phyloP scores from a whole-genome alignment of 305 asterid species.

The Solanum hybrid region DNA sequence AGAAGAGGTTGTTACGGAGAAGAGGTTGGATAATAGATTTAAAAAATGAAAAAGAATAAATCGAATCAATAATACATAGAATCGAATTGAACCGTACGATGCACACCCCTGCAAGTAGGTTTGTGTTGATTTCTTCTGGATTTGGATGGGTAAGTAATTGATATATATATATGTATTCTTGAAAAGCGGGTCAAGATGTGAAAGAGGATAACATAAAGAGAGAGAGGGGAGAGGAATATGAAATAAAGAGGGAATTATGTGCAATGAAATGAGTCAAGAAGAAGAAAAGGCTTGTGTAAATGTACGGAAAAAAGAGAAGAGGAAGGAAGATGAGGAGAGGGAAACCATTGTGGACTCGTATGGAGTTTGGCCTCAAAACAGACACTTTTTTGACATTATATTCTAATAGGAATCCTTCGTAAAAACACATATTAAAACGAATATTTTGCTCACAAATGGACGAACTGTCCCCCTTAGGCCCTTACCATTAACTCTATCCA shows the following conservation, averaged over 20 bases:
- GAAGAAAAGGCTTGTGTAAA: not conserved
- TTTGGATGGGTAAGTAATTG: not conserved
- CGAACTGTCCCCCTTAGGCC: not conserved
- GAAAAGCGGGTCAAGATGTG: not conserved
- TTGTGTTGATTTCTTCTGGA: not conserved
- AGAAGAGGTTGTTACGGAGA: not conserved
- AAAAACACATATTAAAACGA: no score
- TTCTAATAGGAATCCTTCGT: no score
- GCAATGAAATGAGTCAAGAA: not conserved
- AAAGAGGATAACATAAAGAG: not conserved
- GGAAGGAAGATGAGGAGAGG: not conserved
- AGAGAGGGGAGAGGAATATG: not conserved
- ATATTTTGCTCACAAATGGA: no score
- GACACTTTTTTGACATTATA: no score
- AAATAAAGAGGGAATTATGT: not conserved
- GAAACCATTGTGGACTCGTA: not conserved
- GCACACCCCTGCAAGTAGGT: not conserved
- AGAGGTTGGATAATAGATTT: not conserved
- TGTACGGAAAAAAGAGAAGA: not conserved
- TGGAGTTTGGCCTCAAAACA: not conserved
- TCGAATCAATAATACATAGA: no score
- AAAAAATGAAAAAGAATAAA: no score
- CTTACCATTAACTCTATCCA: not conserved
- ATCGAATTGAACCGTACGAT: no score
- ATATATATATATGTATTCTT: not conserved